phyloP scores from a whole-genome alignment of 1,139 yeast genomes.

The Hanseniaspora uvarum region DNA sequence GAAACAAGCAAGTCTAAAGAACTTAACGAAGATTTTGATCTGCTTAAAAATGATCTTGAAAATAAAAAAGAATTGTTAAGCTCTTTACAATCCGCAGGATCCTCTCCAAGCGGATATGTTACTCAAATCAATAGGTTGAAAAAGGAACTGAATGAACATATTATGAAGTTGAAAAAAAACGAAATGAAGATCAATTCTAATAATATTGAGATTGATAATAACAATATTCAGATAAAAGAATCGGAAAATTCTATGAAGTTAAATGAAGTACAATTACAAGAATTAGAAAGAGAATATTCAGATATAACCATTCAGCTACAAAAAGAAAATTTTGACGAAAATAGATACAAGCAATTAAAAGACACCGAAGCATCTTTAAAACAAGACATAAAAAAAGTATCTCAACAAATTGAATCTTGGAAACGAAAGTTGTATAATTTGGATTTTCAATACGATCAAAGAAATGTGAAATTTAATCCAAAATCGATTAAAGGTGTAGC shows the following conservation, averaged over 20 bases:
- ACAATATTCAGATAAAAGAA: constrained; percentile 42
- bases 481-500: constrained; percentile 73
- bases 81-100: constrained; percentile 80
- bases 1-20: constrained; percentile 37
- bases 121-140: constrained; percentile 63
- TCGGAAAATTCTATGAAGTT: constrained; percentile 48
- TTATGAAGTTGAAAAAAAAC: constrained; percentile 50
- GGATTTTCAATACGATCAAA: constrained; percentile 64
- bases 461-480: constrained; percentile 49
- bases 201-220: constrained; percentile 42
- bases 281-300: constrained; percentile 36
- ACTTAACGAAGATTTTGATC: constrained; percentile 38
- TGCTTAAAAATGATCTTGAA: constrained; percentile 42
- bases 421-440: constrained; percentile 60
- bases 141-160: constrained; percentile 44
- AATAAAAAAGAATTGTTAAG: constrained; percentile 72
- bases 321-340: constrained; percentile 52
- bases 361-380: constrained; percentile 35
- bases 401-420: constrained; percentile 45
- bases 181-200: constrained; percentile 52
- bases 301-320: constrained; percentile 39
- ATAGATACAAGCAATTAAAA: constrained; percentile 39
- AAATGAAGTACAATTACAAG: constrained; percentile 38
- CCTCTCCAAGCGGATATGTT: constrained; percentile 73
- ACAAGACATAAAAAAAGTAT: constrained; percentile 36